phyloP scores from a whole-genome alignment of 331 rosid species.

The Stylosanthes scabra region DNA sequence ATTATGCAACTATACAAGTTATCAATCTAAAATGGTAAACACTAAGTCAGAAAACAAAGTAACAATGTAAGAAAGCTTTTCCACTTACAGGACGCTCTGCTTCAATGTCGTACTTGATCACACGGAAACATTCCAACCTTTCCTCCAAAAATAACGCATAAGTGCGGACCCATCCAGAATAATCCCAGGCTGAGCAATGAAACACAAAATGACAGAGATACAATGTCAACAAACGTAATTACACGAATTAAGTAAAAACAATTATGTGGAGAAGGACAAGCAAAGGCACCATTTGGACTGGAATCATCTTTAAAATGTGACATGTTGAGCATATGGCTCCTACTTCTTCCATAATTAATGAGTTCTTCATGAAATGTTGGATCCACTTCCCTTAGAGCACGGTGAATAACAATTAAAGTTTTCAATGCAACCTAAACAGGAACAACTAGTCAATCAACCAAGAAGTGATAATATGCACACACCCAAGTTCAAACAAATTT shows the following conservation, averaged over 20 bases:
- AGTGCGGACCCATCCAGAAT: constrained; percentile 93
- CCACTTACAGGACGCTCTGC: constrained; percentile 87
- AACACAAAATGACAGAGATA: constrained; percentile 29
- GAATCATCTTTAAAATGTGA: constrained; percentile 99
- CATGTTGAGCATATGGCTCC: constrained; percentile 98
- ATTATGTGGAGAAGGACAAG: constrained; percentile 8
- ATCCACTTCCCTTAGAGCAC: constrained; percentile 99
- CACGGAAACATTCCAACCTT: constrained; percentile 96
- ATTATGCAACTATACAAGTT: constrained; percentile 23
- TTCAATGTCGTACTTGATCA: constrained; percentile 89
- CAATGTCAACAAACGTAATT: constrained; percentile 29
- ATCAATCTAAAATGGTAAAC: not conserved
- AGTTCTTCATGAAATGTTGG: constrained; percentile 98
- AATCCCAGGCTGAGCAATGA: constrained; percentile 89
- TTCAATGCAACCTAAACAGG: constrained; percentile 84
- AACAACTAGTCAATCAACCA: constrained; percentile 42
- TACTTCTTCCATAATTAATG: constrained; percentile 93
- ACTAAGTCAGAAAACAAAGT: constrained; percentile 9
- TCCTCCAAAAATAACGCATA: constrained; percentile 99
- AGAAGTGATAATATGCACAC: constrained; percentile 19
- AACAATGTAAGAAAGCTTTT: not conserved
- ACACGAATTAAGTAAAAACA: constrained; percentile 16
- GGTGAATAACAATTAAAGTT: constrained; percentile 93
- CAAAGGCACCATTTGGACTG: constrained; percentile 83
- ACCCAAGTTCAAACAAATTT: constrained; percentile 3